Conservation (phyloP, 805 yeast genomes). For the Candida mattraensis region DNA sequence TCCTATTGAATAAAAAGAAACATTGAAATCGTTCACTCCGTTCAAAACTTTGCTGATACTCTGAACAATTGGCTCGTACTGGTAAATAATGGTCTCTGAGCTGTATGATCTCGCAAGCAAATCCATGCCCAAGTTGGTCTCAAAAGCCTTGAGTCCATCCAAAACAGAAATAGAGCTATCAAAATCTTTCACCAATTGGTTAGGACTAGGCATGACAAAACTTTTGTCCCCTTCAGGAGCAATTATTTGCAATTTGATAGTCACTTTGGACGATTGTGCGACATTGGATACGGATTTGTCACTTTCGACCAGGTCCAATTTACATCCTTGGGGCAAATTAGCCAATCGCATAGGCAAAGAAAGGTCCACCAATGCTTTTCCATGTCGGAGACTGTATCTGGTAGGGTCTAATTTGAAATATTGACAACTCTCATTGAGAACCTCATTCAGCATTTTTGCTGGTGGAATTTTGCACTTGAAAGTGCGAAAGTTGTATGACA, state of each 20-base stretch:
- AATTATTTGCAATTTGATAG: constrained; percentile 25
- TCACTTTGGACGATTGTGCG: constrained; percentile 18
- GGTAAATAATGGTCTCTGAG: constrained; percentile 2
- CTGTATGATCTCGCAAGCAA: constrained; percentile 10
- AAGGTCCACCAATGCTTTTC: constrained; percentile 34
- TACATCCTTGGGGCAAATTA: constrained; percentile 46
- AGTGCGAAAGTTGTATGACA: constrained; percentile 35
- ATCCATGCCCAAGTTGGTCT: constrained; percentile 6
- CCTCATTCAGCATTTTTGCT: constrained; percentile 37
- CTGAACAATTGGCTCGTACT: constrained; percentile 24
- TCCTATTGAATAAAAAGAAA: constrained; percentile 26
- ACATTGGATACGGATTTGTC: constrained; percentile 1
- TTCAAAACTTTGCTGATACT: constrained; percentile 24
- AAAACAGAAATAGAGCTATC: constrained; percentile 8
- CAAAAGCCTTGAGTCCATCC: constrained; percentile 20
- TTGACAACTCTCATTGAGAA: constrained; percentile 33
- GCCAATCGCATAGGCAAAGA: constrained; percentile 44
- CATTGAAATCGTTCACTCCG: constrained; percentile 19
- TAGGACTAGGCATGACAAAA: constrained; percentile 15
- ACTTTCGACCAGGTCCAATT: constrained; percentile 30
- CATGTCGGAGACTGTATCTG: constrained; percentile 25
- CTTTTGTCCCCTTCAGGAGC: constrained; percentile 18
- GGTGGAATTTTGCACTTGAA: constrained; percentile 37
- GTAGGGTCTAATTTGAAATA: constrained; percentile 37
- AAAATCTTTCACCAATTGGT: constrained; percentile 16